phyloP scores from a whole-genome alignment of 2,329 filamentous ascomycete genomes.

The Massarina eburnea region DNA sequence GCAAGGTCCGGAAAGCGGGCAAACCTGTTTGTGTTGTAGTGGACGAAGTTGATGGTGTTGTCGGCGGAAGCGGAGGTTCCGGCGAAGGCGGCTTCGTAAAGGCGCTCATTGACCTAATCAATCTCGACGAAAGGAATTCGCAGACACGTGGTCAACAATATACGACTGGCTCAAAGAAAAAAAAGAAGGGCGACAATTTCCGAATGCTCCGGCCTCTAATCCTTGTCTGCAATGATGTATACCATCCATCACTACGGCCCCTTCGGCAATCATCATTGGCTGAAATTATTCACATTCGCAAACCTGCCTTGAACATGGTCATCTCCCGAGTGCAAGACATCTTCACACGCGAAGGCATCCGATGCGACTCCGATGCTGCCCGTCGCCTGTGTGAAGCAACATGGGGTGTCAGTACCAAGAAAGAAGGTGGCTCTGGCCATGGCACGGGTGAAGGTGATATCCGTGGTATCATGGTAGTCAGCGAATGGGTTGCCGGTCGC shows the following conservation, averaged over 20 bases:
- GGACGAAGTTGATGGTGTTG: conserved; percentile 95
- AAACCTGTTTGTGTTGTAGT: conserved; percentile 91
- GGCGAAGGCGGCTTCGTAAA: conserved; percentile 92
- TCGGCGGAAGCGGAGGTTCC: conserved; percentile 71
- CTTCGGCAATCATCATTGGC: conserved; percentile 82
- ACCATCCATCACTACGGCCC: conserved; percentile 83
- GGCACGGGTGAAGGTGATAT: conserved; percentile 73
- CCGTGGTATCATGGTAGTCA: conserved; percentile 80
- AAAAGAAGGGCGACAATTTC: conserved; percentile 83
- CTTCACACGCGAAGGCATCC: conserved; percentile 86
- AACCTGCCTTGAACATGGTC: conserved; percentile 83
- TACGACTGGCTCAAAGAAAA: conserved; percentile 49
- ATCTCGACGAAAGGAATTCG: conserved; percentile 81
- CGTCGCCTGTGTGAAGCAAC: conserved; percentile 80
- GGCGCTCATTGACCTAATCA: conserved; percentile 86
- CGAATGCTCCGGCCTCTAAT: conserved; percentile 84
- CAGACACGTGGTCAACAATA: conserved; percentile 39
- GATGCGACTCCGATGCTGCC: conserved; percentile 85
- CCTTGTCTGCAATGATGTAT: conserved; percentile 96
- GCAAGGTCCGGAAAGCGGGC: conserved; percentile 69
- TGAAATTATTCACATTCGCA: conserved; percentile 89
- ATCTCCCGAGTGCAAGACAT: conserved; percentile 78
- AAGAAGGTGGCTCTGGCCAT: conserved; percentile 61
- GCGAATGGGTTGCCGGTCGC: conserved; percentile 80
- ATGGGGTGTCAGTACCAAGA: conserved; percentile 75